phyloP scores from a whole-genome alignment of 345 rosid genomes.

The Murraya koenigii region DNA sequence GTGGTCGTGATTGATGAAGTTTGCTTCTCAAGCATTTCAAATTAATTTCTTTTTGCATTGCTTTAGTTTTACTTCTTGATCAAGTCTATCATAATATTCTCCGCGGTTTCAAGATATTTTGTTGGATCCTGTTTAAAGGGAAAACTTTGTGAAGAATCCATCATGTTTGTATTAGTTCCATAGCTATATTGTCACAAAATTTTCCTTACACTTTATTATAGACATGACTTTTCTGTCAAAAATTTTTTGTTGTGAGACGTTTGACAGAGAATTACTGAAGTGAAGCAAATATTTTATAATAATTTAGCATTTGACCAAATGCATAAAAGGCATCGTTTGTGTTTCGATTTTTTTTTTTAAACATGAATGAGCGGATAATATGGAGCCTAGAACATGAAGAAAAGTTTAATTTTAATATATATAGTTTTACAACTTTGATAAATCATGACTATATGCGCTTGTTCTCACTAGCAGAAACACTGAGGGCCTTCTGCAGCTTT shows the following conservation, averaged over 20 bases:
- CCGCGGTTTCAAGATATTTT: neutral
- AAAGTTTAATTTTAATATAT: neutral
- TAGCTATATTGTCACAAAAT: too few relatives aligned
- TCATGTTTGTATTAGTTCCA: neutral
- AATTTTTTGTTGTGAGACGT: too few relatives aligned
- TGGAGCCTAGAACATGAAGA: neutral
- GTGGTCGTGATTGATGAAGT: neutral
- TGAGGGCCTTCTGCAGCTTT: slow-evolving; percentile 22
- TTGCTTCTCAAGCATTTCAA: neutral
- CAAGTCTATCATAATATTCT: too few relatives aligned
- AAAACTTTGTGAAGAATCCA: neutral
- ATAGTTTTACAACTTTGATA: neutral
- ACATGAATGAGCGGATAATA: neutral
- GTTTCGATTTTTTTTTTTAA: too few relatives aligned
- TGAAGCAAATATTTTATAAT: too few relatives aligned
- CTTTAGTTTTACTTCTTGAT: neutral
- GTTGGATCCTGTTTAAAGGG: neutral
- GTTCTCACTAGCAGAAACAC: slow-evolving; percentile 22
- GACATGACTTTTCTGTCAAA: too few relatives aligned
- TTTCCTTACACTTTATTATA: too few relatives aligned
- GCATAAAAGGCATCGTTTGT: too few relatives aligned
- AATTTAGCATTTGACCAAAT: too few relatives aligned
- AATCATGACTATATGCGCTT: neutral
- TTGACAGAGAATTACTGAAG: too few relatives aligned
- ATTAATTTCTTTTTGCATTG: neutral